phyloP scores from a whole-genome alignment of 2,329 filamentous ascomycete species.

The Colletotrichum viniferum region DNA sequence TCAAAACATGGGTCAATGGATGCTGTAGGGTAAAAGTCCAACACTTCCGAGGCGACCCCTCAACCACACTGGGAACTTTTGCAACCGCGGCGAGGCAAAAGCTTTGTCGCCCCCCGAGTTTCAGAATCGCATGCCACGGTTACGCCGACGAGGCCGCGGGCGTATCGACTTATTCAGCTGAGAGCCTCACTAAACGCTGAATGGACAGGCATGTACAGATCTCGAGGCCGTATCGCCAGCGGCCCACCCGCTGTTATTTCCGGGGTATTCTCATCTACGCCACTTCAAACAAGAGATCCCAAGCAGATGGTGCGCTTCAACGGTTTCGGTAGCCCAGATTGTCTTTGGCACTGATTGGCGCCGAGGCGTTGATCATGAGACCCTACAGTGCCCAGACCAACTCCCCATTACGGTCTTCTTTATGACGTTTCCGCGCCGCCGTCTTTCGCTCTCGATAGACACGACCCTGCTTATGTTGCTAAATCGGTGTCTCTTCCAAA shows the following conservation, averaged over 20 bases:
- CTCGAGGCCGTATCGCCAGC: background rate
- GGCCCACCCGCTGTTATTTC: slow-evolving; percentile 5
- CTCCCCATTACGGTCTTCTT: background rate
- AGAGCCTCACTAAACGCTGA: background rate
- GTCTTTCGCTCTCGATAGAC: background rate
- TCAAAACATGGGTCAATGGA: background rate
- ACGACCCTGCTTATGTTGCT: background rate
- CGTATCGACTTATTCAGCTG: background rate
- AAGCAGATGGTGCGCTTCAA: background rate
- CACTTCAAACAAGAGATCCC: background rate
- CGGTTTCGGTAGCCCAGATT: background rate
- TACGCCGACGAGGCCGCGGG: background rate
- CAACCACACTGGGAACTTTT: background rate
- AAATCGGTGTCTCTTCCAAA: background rate
- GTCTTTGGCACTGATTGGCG: background rate
- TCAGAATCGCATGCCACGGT: background rate
- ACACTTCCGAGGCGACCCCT: background rate
- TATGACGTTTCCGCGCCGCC: background rate
- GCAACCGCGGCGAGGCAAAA: slow-evolving; percentile 1
- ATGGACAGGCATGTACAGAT: background rate
- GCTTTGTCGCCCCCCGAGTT: background rate
- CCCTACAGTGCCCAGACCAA: background rate
- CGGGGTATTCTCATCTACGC: background rate
- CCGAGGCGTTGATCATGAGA: background rate
- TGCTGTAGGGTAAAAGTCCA: background rate